Percentiles rank a stretch among this genome's conserved stretches.
These are phyloP conservation scores for Elongisporangium senticosum DNA, from an alignment of 352 stramenopile genomes.

Conservation along the genomic window DNA sequence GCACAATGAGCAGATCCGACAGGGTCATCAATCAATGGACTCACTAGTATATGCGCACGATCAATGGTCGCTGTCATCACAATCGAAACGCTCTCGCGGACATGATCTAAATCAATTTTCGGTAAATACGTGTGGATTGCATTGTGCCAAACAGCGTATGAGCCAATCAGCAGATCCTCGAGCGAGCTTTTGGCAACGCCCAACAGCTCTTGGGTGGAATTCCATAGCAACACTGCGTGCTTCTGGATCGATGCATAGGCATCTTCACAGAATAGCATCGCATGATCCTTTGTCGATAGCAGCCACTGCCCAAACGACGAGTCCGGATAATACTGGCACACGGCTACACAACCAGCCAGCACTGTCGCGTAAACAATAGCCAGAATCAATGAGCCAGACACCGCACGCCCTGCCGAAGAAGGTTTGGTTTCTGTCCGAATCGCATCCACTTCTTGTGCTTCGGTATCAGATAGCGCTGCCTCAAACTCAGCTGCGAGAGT, in stretches of 20 bases:
- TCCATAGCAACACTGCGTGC: not conserved
- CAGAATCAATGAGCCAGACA: not conserved
- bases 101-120: not conserved
- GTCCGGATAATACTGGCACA: constrained; percentile 18
- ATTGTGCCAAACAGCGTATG: not conserved
- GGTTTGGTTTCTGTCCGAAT: not conserved
- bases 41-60: not conserved
- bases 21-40: not conserved
- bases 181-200: not conserved
- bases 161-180: not conserved
- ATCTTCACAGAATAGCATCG: not conserved
- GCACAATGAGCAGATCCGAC: not conserved
- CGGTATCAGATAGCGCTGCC: not conserved
- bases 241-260: not conserved
- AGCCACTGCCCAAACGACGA: constrained; percentile 1
- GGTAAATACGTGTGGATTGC: not conserved
- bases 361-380: constrained; percentile 8
- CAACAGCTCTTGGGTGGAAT: not conserved
- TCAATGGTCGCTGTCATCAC: not conserved
- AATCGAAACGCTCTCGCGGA: not conserved
- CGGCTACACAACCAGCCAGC: constrained; percentile 9
- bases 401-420: not conserved
- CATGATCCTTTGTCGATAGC: not conserved
- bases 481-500: not conserved
- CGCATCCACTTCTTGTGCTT: not conserved